Evolutionary conservation across 2,329 filamentous ascomycete genomes (phyloP), one percentile per base, ranked within the genome.

Genomic region (Colletotrichum melonis): DNA sequence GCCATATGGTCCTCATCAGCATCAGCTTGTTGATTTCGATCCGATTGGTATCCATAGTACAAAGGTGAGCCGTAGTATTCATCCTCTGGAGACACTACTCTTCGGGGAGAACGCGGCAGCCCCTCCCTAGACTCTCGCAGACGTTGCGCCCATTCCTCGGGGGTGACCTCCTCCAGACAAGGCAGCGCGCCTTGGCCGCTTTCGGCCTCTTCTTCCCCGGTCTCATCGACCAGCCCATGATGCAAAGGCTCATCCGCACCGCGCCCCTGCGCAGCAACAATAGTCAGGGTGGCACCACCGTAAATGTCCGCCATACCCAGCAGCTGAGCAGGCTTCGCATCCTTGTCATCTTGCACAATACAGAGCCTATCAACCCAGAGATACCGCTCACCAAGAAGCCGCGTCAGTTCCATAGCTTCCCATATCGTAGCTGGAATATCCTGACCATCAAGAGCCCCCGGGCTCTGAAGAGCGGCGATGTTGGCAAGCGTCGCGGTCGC

Each of bases 351-450:
- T 24, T 64, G 62, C 2, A 64, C 26, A 5, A 64, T 30, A 6
- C 46, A 64, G 5, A 64, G 62, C 28, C 62, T 64, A 19, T 64
- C 62, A 1, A 64, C 62, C 62, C 62, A 64, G n/a, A 64, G 42
- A 55, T 64, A 64, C 0, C 30, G 42, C 26, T 3, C 22, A 9
- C 52, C 52, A 24, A 64, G 28, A 2, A 52, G 19, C 22, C 35
- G 14, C 2, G 42, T 52, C 22, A 64, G 2, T 11, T 64, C n/a
- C 26, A 64, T 55, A 16, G 62, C 46, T 5, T 64, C 35, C 4
- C 46, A 16, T 26, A 64, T 56, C n/a, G 26, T 64, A 9, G 14
- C 3, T 6, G 62, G 46, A 64, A 54, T 22, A 14, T 14, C 6
- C 2, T 19, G 32, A 1, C 16, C 7, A 5, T 16, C 4, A 1